Evolutionary conservation across 768 basidiomycete genomes (phyloP).

Genomic region (Kwoniella heveanensis): DNA sequence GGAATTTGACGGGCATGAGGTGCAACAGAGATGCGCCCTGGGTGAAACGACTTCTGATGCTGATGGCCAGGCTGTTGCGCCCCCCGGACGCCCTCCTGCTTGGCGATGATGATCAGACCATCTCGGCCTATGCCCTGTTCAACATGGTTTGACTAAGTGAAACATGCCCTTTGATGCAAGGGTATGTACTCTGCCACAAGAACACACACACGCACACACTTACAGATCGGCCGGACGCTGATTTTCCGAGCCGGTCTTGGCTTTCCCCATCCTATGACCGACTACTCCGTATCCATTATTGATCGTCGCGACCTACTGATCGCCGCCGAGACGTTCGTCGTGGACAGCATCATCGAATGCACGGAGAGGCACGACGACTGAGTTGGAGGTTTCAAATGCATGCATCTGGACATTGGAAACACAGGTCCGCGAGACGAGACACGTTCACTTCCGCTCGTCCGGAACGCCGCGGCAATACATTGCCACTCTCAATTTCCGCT

Average conservation of each 20-base stretch:
- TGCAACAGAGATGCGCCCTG: too few relatives aligned
- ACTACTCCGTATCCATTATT: neutral
- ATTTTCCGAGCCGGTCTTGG: neutral
- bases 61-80: too few relatives aligned
- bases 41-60: too few relatives aligned
- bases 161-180: neutral
- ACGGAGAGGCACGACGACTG: too few relatives aligned
- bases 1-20: too few relatives aligned
- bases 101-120: too few relatives aligned
- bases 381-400: too few relatives aligned
- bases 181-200: too few relatives aligned
- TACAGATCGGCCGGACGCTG: neutral
- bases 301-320: neutral
- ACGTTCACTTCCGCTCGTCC: neutral
- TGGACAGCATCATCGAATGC: neutral
- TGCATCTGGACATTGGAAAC: neutral
- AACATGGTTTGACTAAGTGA: neutral
- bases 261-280: neutral
- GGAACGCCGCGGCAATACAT: neutral
- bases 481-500: neutral
- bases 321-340: neutral
- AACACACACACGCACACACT: too few relatives aligned
- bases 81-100: too few relatives aligned
- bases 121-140: too few relatives aligned
- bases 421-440: neutral